phyloP scores from a whole-genome alignment of 2,329 filamentous ascomycete genomes.

The Sarocladium kiliense region DNA sequence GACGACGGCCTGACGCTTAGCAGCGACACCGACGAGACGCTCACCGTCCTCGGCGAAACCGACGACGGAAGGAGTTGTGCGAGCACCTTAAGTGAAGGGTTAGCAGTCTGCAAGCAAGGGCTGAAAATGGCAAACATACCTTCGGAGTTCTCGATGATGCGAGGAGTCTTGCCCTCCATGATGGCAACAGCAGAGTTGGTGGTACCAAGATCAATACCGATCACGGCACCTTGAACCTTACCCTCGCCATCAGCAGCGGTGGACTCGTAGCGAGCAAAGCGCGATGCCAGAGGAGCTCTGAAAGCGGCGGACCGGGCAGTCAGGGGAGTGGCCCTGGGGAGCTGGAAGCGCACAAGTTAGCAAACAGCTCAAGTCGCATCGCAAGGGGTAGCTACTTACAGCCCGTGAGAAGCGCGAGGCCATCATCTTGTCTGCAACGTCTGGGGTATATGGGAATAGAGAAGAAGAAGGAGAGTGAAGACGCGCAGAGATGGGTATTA shows the following conservation, averaged over 20 bases:
- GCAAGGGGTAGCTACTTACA: constrained; percentile 48
- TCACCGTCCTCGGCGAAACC: constrained; percentile 94
- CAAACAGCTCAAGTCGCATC: background rate
- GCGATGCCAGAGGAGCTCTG: constrained; percentile 65
- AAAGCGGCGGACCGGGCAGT: constrained; percentile 62
- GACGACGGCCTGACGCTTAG: constrained; percentile 96
- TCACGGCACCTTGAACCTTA: constrained; percentile 93
- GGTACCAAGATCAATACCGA: constrained; percentile 97
- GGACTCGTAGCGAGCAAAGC: constrained; percentile 74
- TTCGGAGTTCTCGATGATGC: constrained; percentile 97
- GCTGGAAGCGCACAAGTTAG: constrained; percentile 40
- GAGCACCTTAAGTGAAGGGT: constrained; percentile 23
- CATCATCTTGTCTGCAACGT: constrained; percentile 55
- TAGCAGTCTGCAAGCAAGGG: background rate
- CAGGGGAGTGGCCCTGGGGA: constrained; percentile 70
- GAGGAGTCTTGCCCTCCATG: constrained; percentile 94
- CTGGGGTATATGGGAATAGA: constrained; percentile 27
- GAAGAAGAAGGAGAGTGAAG: constrained; percentile 27
- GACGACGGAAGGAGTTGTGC: constrained; percentile 69
- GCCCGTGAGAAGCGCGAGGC: constrained; percentile 67
- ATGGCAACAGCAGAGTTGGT: constrained; percentile 97
- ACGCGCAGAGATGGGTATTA: constrained; percentile 24
- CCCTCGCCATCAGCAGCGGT: constrained; percentile 46
- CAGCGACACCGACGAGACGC: constrained; percentile 92
- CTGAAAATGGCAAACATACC: constrained; percentile 48